Percentiles rank a stretch among this genome's conserved stretches.
These are phyloP conservation scores for Metschnikowia cerradonensis DNA, from an alignment of 805 yeast species.

Conservation along the genomic window DNA sequence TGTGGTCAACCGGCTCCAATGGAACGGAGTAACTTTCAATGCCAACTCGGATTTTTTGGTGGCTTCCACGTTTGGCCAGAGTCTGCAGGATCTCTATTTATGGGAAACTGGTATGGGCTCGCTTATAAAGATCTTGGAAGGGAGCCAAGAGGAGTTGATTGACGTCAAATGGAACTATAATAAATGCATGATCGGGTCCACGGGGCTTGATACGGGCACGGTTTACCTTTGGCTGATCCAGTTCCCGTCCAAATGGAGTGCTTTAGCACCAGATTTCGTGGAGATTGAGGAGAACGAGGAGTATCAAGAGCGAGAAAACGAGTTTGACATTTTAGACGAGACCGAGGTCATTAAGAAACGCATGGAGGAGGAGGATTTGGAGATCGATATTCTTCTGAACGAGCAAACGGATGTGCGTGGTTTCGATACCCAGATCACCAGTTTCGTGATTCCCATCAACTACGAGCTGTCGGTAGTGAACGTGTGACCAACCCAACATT, in stretches of 20 bases:
- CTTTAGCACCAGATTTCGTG: conserved; percentile 92
- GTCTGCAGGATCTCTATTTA: conserved; percentile 82
- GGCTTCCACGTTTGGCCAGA: conserved; percentile 79
- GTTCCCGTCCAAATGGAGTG: conserved; percentile 92
- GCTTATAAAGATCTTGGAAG: conserved; percentile 83
- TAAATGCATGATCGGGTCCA: conserved; percentile 70
- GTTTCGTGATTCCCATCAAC: conserved; percentile 60
- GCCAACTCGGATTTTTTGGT: conserved; percentile 76
- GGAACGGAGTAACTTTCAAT: conserved; percentile 79
- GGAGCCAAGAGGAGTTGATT: conserved; percentile 82
- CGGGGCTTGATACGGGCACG: conserved; percentile 81
- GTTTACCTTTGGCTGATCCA: conserved; percentile 78
- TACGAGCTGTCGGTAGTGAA: conserved; percentile 20
- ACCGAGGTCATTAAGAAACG: conserved; percentile 59
- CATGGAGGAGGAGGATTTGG: conserved; percentile 54
- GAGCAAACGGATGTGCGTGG: conserved; percentile 75
- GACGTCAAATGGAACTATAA: conserved; percentile 85
- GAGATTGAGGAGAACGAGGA: conserved; percentile 90
- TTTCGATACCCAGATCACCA: conserved; percentile 44
- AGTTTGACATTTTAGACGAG: conserved; percentile 76
- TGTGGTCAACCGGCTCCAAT: conserved; percentile 80
- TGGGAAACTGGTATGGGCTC: conserved; percentile 93
- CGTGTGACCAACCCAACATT: neutral
- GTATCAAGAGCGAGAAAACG: conserved; percentile 86
- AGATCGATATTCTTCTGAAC: conserved; percentile 59